These are phyloP conservation scores for Leishmania lainsoni DNA, from an alignment of 208 protist species.

Conservation along the genomic window DNA sequence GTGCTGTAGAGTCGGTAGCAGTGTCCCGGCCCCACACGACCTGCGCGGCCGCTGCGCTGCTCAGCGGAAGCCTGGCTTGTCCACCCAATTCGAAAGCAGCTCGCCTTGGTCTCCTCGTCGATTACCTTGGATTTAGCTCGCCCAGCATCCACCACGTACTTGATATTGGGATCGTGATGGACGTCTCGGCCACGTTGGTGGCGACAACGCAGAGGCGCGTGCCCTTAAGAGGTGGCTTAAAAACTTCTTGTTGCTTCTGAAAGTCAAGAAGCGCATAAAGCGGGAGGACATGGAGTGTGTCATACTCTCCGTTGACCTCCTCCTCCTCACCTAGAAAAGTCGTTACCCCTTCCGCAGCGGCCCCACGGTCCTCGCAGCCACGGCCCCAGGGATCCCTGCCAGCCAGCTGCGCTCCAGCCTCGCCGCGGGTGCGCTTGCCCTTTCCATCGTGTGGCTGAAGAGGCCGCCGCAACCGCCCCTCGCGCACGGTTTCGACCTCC, in stretches of 20 bases:
- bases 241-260: slow-evolving; percentile 94
- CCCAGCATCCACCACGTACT: slow-evolving; percentile 98
- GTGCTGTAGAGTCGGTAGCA: slow-evolving; percentile 98
- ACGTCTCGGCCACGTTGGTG: slow-evolving; percentile 99
- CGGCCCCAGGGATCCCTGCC: not conserved
- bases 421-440: slow-evolving; percentile 30
- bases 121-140: slow-evolving; percentile 97
- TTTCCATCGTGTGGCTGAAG: slow-evolving; percentile 4
- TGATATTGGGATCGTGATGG: slow-evolving; percentile 99
- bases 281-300: slow-evolving; percentile 96
- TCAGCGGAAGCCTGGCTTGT: slow-evolving; percentile 97
- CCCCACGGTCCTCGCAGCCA: slow-evolving; percentile 6
- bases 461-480: slow-evolving; percentile 24
- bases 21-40: slow-evolving; percentile 95
- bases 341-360: slow-evolving; percentile 1
- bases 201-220: slow-evolving; percentile 97
- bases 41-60: slow-evolving; percentile 97
- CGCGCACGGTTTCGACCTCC: slow-evolving; percentile 28
- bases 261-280: slow-evolving; percentile 97
- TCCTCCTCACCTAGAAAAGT: slow-evolving; percentile 27
- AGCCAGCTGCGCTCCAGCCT: slow-evolving; percentile 18
- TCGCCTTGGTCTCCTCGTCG: slow-evolving; percentile 96
- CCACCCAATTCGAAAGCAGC: slow-evolving; percentile 96
- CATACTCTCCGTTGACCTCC: slow-evolving; percentile 85
- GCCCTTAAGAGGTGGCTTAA: slow-evolving; percentile 84